A percentile compares a stretch with the other conserved stretches of the same genome.
Evolutionary conservation across 108 stramenopile genomes (phyloP).

Genomic region (Seminavis robusta): DNA sequence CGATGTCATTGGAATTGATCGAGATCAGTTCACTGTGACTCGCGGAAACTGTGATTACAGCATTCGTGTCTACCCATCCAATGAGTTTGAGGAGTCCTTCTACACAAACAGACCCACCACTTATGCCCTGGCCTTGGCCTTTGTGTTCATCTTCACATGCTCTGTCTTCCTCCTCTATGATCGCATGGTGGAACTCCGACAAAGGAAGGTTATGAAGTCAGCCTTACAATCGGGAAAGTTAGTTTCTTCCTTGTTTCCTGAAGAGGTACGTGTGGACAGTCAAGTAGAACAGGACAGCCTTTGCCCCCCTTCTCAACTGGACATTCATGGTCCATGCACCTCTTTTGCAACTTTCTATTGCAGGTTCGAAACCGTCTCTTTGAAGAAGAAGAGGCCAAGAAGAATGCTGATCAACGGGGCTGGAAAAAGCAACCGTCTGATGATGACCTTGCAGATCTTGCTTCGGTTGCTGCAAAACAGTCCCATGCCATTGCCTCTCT

Average conservation of each 20-base stretch:
- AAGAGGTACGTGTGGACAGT: conserved; percentile 24
- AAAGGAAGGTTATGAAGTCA: conserved; percentile 14
- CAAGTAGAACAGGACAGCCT: background rate
- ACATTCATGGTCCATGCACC: too few relatives aligned
- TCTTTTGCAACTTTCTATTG: too few relatives aligned
- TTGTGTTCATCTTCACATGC: conserved; percentile 35
- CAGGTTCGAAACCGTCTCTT: too few relatives aligned
- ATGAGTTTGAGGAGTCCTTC: conserved; percentile 30
- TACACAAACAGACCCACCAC: conserved; percentile 22
- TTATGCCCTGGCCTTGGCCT: conserved; percentile 17
- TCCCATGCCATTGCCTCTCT: too few relatives aligned
- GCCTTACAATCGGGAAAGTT: conserved; percentile 30
- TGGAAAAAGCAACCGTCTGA: too few relatives aligned
- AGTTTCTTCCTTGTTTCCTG: conserved; percentile 43
- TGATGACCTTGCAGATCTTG: too few relatives aligned
- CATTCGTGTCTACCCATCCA: conserved; percentile 34
- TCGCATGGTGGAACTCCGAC: conserved; percentile 35
- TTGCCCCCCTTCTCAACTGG: too few relatives aligned
- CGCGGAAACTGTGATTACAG: conserved; percentile 20
- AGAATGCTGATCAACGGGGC: too few relatives aligned
- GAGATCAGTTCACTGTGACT: conserved; percentile 5
- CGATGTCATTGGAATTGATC: background rate
- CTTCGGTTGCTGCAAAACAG: too few relatives aligned
- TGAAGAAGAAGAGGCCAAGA: too few relatives aligned
- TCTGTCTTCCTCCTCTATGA: conserved; percentile 39